These are phyloP conservation scores for Aureobasidium melanogenum DNA, from an alignment of 2,329 filamentous ascomycete species.

Conservation along the genomic window DNA sequence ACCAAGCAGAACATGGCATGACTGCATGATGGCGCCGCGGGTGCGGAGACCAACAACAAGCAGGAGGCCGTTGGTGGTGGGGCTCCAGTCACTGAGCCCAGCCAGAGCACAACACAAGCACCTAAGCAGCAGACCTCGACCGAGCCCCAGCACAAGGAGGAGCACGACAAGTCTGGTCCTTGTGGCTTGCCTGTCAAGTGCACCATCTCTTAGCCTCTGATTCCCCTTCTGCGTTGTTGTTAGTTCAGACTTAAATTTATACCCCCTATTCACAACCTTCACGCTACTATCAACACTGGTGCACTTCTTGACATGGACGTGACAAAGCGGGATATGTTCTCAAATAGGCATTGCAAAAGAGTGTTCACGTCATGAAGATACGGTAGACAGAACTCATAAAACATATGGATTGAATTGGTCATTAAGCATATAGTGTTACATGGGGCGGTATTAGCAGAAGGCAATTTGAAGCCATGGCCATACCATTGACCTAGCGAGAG, in stretches of 20 bases:
- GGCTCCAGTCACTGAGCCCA: slow-evolving; percentile 5
- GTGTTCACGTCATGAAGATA: background rate
- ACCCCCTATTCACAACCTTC: background rate
- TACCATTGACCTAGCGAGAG: background rate
- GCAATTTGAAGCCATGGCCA: background rate
- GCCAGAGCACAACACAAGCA: slow-evolving; percentile 12
- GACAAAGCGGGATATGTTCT: background rate
- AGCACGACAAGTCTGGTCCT: slow-evolving; percentile 55
- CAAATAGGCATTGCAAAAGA: background rate
- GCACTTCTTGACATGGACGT: background rate
- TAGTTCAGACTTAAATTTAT: slow-evolving; percentile 7
- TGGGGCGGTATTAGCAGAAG: background rate
- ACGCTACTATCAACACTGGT: background rate
- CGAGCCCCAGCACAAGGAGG: slow-evolving; percentile 27
- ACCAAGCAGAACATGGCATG: slow-evolving; percentile 56
- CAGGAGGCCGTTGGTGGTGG: slow-evolving; percentile 18
- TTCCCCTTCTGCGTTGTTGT: background rate
- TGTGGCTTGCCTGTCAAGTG: slow-evolving; percentile 74
- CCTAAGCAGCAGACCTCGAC: slow-evolving; percentile 21
- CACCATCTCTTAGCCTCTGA: slow-evolving; percentile 47
- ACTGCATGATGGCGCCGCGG: slow-evolving; percentile 58
- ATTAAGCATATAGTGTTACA: slow-evolving; percentile 5
- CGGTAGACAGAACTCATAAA: background rate
- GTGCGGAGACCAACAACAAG: slow-evolving; percentile 18
- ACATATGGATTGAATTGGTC: background rate